phyloP scores from a whole-genome alignment of 257 asterid species.

The Solanum appendiculatum region DNA sequence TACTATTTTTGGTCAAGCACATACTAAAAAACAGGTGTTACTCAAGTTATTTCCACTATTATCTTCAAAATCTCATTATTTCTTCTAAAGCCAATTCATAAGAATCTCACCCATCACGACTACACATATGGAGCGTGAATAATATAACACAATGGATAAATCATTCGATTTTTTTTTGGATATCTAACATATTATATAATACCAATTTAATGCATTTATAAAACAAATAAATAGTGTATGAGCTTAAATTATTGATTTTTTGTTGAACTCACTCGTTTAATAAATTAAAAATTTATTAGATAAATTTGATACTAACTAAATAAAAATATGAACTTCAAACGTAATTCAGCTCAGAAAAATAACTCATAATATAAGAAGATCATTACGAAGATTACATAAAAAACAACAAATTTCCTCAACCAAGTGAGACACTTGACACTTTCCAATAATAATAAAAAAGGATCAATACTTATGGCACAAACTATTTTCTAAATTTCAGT shows the following conservation, averaged over 20 bases:
- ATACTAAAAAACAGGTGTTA: background rate
- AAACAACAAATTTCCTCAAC: background rate
- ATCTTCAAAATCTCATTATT: background rate
- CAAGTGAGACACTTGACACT: background rate
- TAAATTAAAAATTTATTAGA: background rate
- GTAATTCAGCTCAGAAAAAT: background rate
- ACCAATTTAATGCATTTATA: background rate
- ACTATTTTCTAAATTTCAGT: background rate
- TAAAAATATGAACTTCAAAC: background rate
- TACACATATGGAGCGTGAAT: background rate
- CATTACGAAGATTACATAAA: too few relatives aligned
- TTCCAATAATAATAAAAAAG: background rate
- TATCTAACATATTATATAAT: background rate
- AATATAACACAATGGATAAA: background rate
- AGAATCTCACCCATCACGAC: background rate
- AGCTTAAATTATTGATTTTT: background rate
- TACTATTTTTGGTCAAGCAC: background rate
- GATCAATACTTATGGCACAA: background rate
- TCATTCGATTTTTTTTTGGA: background rate
- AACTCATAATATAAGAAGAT: too few relatives aligned
- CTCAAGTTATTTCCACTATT: background rate
- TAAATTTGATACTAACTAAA: background rate
- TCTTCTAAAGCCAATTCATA: background rate
- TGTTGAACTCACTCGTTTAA: background rate
- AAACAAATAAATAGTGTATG: background rate